Conservation (phyloP, 371 early-diverging fungal genomes). For the Rhizopus delemar region DNA sequence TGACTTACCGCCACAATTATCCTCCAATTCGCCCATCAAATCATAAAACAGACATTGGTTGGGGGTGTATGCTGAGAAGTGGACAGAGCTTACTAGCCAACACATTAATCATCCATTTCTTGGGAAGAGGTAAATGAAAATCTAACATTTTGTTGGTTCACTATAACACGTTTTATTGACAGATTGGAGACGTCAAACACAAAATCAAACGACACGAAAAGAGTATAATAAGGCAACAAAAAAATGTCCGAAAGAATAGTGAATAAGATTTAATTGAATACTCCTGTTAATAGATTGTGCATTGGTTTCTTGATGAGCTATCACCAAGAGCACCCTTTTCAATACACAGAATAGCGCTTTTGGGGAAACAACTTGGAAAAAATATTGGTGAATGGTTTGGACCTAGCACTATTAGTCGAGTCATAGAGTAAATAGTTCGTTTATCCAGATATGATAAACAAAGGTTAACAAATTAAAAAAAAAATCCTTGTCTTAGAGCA, state of each 20-base stretch:
- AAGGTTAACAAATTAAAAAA: neutral
- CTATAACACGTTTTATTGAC: neutral
- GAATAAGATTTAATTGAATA: slow-evolving; percentile 5
- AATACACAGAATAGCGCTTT: slow-evolving; percentile 88
- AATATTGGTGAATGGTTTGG: slow-evolving; percentile 97
- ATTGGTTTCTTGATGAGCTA: slow-evolving; percentile 84
- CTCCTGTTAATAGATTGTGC: slow-evolving; percentile 57
- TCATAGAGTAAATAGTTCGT: slow-evolving; percentile 67
- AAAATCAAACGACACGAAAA: slow-evolving; percentile 34
- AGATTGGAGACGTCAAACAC: slow-evolving; percentile 56
- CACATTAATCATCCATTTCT: slow-evolving; percentile 69
- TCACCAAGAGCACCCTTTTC: slow-evolving; percentile 80
- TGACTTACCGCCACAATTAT: slow-evolving; percentile 90
- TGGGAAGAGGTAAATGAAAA: slow-evolving; percentile 62
- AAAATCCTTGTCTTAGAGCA: slow-evolving; percentile 44
- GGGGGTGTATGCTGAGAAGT: slow-evolving; percentile 97
- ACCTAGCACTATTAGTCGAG: slow-evolving; percentile 89
- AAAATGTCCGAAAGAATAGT: neutral
- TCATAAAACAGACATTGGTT: slow-evolving; percentile 87
- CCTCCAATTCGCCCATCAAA: slow-evolving; percentile 79
- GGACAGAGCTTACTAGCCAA: slow-evolving; percentile 93
- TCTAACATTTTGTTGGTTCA: too few species aligned
- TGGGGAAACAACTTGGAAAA: slow-evolving; percentile 84
- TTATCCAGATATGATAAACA: slow-evolving; percentile 5
- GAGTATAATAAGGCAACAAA: slow-evolving; percentile 47